phyloP scores from a whole-genome alignment of 176 grass and related monocot genomes.

The Alopecurus myosuroides region DNA sequence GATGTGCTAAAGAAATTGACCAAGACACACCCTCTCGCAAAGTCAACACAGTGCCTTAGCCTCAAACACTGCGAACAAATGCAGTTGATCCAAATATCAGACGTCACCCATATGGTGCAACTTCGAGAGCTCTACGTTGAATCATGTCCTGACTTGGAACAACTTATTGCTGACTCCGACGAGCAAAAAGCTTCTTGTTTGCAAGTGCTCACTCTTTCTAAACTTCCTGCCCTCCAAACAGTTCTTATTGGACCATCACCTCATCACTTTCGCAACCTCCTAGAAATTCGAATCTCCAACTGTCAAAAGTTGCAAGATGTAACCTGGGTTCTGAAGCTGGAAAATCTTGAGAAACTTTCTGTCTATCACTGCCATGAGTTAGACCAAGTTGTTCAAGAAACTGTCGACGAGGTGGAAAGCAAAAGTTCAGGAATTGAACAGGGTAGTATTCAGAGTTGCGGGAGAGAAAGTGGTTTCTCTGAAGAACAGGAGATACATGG shows the following conservation, averaged over 20 bases:
- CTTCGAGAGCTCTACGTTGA: constrained; percentile 59
- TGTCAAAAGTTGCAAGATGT: constrained; percentile 42
- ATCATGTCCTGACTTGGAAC: constrained; percentile 41
- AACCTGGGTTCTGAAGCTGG: constrained; percentile 46
- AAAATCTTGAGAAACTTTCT: constrained; percentile 53
- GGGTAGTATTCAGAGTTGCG: not conserved
- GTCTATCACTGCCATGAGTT: constrained; percentile 41
- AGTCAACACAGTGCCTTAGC: constrained; percentile 46
- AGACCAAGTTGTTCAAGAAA: constrained; percentile 41
- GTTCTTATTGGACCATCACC: constrained; percentile 24
- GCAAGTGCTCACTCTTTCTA: constrained; percentile 44
- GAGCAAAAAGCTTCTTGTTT: constrained; percentile 19
- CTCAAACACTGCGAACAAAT: constrained; percentile 42
- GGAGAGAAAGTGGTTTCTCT: not conserved
- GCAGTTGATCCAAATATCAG: constrained; percentile 42
- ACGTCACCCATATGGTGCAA: constrained; percentile 44
- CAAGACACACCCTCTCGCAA: constrained; percentile 51
- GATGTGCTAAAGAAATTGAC: constrained; percentile 53
- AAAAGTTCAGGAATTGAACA: not conserved
- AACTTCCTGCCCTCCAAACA: constrained; percentile 36
- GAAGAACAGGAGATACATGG: constrained; percentile 34
- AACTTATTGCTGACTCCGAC: constrained; percentile 28
- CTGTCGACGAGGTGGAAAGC: not conserved
- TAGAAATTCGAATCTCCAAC: constrained; percentile 41
- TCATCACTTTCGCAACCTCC: constrained; percentile 49